Conservation (phyloP, 1,284 basidiomycete species). For the Irpex sp. region DNA sequence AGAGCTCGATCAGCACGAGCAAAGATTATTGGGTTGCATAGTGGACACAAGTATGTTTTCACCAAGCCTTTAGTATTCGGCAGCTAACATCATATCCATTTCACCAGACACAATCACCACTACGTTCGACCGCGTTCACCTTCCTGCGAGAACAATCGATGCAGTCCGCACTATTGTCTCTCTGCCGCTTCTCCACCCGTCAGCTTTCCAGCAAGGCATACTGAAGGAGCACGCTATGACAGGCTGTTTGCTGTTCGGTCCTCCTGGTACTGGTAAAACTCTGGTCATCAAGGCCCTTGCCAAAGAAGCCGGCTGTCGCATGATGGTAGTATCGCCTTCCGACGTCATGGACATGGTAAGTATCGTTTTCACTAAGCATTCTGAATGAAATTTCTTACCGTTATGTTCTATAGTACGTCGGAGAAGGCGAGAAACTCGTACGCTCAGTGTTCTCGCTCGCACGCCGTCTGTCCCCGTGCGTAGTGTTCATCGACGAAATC, state of each 20-base stretch:
- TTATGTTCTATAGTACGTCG: constrained; percentile 68
- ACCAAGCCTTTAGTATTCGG: constrained; percentile 5
- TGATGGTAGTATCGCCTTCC: constrained; percentile 81
- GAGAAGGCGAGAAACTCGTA: constrained; percentile 94
- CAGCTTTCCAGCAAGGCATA: constrained; percentile 88
- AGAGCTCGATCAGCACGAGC: constrained; percentile 75
- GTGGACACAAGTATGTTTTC: constrained; percentile 64
- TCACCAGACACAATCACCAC: constrained; percentile 67
- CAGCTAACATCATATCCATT: constrained; percentile 11
- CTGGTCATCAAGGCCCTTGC: constrained; percentile 88
- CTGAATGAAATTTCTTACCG: constrained; percentile 4
- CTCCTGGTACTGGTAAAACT: constrained; percentile 91
- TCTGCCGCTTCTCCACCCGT: constrained; percentile 85
- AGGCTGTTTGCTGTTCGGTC: constrained; percentile 87
- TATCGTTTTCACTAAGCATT: not conserved
- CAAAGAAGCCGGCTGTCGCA: constrained; percentile 86
- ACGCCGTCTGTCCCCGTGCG: constrained; percentile 84
- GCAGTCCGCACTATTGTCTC: constrained; percentile 89
- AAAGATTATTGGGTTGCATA: constrained; percentile 76
- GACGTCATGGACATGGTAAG: constrained; percentile 88
- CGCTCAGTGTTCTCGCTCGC: constrained; percentile 90
- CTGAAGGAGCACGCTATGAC: constrained; percentile 88
- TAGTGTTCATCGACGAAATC: constrained; percentile 95
- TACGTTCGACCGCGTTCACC: constrained; percentile 83
- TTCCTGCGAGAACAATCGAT: constrained; percentile 83